Evolutionary conservation across 2,329 filamentous ascomycete species (phyloP), one percentile per base, ranked within the genome.

Genomic region (Claviceps humidiphila): DNA sequence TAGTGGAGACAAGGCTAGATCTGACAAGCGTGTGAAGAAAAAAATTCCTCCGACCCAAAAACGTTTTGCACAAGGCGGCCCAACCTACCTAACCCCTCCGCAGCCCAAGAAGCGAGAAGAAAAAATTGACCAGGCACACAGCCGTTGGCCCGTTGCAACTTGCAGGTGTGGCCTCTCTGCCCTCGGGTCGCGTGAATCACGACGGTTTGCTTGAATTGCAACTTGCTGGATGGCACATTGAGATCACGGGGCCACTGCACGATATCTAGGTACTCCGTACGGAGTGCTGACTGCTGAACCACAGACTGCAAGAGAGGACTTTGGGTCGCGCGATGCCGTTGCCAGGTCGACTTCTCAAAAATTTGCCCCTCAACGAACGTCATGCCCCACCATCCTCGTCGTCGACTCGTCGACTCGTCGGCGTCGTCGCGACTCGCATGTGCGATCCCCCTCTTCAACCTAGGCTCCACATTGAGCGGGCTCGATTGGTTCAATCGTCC

Each of bases 311-410:
- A 34, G 30, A 34, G 9, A 34, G 30, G 30, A 49, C 22, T 22
- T 48, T 42, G 30, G 30, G 30, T 11, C 30, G 30, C 30, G 30
- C 30, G 30, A 34, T 34, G 3, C 7, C 30, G 30, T 34, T 34
- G 30, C 30, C 30, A 34, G 4, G 30, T 11, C 9, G 30, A 34
- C 30, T 51, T 16, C 13, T 37, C 26, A 16, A 30, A 17, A 30
- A 17, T 37, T 43, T 34, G 45, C 53, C 51, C 56, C 55, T 55
- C 53, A 57, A 62, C 44, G 20, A 20, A 64, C 62, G 62, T 64
- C 63, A 65, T 64, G 57, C 61, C 59, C 63, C 61, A 61, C 63
- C 57, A 51, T 53, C 54, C 54, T 44, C 56, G 41, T 50, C 49
- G n/a, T 50, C 30, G 30, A 34, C 30, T 34, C 7, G 40, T n/a